phyloP scores from a whole-genome alignment of 2,329 filamentous ascomycete species.

The Fusarium subtropicale region DNA sequence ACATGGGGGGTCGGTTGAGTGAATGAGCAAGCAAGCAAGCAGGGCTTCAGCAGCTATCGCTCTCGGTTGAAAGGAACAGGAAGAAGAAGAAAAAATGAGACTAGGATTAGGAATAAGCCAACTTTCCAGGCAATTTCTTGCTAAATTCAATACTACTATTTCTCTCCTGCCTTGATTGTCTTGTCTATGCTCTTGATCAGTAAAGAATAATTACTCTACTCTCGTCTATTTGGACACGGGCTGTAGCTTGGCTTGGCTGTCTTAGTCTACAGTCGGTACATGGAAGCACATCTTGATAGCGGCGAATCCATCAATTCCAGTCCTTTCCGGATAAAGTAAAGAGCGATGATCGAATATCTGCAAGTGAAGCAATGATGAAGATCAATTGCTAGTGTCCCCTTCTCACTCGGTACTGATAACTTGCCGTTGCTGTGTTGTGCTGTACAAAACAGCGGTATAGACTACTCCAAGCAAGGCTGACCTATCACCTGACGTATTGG shows the following conservation, averaged over 20 bases:
- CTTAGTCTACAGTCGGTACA: conserved; percentile 10
- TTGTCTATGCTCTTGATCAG: background rate
- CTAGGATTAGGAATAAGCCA: conserved; percentile 44
- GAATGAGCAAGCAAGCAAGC: background rate
- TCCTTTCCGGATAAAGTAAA: conserved; percentile 36
- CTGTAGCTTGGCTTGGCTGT: conserved; percentile 3
- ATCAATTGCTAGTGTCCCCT: conserved; percentile 12
- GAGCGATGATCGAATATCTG: conserved; percentile 13
- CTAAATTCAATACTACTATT: conserved; percentile 9
- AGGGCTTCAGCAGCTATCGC: conserved; percentile 36
- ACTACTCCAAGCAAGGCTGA: conserved; percentile 24
- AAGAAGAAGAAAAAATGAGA: conserved; percentile 35
- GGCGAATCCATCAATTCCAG: conserved; percentile 33
- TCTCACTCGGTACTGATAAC: conserved; percentile 7
- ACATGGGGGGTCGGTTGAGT: conserved; percentile 23
- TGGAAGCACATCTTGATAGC: conserved; percentile 30
- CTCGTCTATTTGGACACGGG: background rate
- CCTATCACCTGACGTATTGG: conserved; percentile 21
- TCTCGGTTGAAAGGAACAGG: conserved; percentile 45
- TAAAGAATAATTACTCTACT: conserved; percentile 16
- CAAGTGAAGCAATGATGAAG: conserved; percentile 5
- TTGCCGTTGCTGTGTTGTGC: background rate
- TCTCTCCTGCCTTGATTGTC: background rate
- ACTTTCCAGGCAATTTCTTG: conserved; percentile 14
- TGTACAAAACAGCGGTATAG: conserved; percentile 25